A percentile compares a stretch with the other conserved stretches of the same genome.
Evolutionary conservation across 2,329 filamentous ascomycete species (phyloP).

Genomic region (Colletotrichum sp.): DNA sequence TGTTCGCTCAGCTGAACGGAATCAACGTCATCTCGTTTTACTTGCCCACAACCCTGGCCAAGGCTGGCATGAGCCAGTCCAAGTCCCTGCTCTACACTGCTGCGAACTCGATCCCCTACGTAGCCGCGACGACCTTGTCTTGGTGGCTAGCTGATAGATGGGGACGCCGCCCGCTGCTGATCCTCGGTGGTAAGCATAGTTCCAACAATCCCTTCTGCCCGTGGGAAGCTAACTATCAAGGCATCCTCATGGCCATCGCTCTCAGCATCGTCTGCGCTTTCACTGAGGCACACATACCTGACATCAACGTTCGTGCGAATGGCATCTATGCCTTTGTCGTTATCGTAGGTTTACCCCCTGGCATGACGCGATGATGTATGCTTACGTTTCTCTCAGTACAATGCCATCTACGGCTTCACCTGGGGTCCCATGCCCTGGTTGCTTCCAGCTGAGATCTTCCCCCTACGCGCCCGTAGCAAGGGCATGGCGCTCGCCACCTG

Average conservation of each 20-base stretch:
- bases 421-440: not conserved
- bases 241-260: not conserved
- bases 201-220: too few relatives aligned
- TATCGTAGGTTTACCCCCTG: not conserved
- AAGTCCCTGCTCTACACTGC: not conserved
- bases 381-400: not conserved
- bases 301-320: not conserved
- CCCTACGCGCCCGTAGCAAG: not conserved
- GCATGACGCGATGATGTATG: too few relatives aligned
- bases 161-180: not conserved
- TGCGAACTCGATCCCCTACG: not conserved
- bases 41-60: not conserved
- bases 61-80: not conserved
- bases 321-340: not conserved
- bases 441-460: not conserved
- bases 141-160: not conserved
- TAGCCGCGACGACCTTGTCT: accelerated
- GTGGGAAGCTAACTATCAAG: accelerated
- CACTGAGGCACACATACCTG: not conserved
- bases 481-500: not conserved
- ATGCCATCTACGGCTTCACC: not conserved
- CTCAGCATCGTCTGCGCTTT: not conserved
- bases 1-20: not conserved
- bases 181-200: not conserved
- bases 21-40: not conserved